Conservation (phyloP, 805 yeast genomes). For the Candida loeiensis region DNA sequence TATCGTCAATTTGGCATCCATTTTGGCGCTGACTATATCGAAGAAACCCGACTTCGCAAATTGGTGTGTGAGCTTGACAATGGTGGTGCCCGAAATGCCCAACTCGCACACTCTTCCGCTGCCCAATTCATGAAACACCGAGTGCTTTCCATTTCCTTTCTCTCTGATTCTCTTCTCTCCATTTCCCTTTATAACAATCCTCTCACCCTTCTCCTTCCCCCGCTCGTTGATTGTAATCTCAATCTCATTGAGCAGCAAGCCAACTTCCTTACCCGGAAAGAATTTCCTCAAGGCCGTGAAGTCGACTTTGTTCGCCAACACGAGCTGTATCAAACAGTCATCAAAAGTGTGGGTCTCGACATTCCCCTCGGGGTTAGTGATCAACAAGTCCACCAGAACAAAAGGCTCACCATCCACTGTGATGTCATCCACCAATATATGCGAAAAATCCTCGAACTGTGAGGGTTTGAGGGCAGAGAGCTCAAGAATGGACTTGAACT, state of each 20-base stretch:
- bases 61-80: constrained; percentile 5
- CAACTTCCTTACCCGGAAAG: background rate
- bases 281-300: background rate
- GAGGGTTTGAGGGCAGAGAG: constrained; percentile 7
- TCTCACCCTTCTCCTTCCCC: background rate
- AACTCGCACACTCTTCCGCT: background rate
- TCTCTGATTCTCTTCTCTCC: background rate
- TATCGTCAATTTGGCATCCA: background rate
- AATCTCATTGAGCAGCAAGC: background rate
- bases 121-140: background rate
- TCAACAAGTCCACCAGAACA: background rate
- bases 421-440: background rate
- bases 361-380: constrained; percentile 2
- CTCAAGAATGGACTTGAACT: constrained; percentile 5
- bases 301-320: background rate
- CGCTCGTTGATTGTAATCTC: background rate
- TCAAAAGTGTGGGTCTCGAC: constrained; percentile 9
- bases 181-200: background rate
- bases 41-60: constrained; percentile 4
- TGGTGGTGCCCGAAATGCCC: background rate
- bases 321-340: constrained; percentile 8
- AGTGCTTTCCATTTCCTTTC: background rate
- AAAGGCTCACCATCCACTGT: background rate
- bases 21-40: background rate
- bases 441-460: background rate